Base-by-base conservation (phyloP, 1,139 yeast species). In the Debaryomyces subglobosus region DNA sequence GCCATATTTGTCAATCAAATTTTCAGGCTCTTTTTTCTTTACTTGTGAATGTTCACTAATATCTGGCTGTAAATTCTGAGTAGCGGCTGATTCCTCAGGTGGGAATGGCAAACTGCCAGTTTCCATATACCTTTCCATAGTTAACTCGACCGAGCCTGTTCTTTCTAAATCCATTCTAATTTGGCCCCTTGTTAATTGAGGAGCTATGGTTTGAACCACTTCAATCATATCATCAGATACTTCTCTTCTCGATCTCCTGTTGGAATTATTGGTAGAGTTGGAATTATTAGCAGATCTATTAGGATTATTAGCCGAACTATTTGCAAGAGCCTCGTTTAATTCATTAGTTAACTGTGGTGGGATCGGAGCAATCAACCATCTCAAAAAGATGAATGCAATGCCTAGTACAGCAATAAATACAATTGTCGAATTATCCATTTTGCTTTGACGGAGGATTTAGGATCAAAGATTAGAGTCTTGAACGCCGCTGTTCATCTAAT, bases 141-240 rank as follows among this genome's bases (percentile, higher is more conserved):
- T 91, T 9, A 69, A 78, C 63, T 89, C 94, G 1, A 92, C 92
- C 5, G 88, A 85, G 0, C 96, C 96, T 0, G 95, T 80, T 49
- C 82, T 75, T 59, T 83, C 81, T 55, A 81, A 69, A 59, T 84
- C 89, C 52, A 74, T 70, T 51, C 81, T 72, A 52, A 92, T 89
- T 63, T 89, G 96, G n/a, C 79, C 88, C 7, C 69, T 77, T 0
- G 89, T 74, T 44, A 89, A 70, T 30, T 76, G 75, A 1, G 98
- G 97, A 0, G 91, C 96, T 53, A 92, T 75, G 24, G 91, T 82
- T 57, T 85, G 89, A 1, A 92, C 97, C 0, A 89, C 85, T 55
- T 88, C 95, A 43, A 92, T 77, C 98, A 92, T 92, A 53, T 81
- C 84, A 9, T 77, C 79, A 3, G 90, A 86, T n/a, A 88, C 87